Base-by-base conservation (phyloP, 1,284 basidiomycete genomes). In the Microbotryomycetes sp. region DNA sequence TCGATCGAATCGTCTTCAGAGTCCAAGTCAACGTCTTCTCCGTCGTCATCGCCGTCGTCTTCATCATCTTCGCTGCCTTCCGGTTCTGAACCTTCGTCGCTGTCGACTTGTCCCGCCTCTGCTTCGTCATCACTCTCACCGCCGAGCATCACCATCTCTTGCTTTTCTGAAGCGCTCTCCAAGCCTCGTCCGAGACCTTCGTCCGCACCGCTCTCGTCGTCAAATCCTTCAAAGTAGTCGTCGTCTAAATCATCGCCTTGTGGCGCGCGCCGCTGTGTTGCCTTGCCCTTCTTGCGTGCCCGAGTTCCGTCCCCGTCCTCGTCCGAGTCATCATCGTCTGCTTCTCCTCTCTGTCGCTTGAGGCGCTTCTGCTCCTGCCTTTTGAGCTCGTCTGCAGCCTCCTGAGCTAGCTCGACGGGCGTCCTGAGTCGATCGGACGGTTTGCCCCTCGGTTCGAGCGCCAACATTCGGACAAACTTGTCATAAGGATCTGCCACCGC, bases 371-470 rank as follows among this genome's bases (percentile, higher is more conserved):
- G 81, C 77, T 99, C 96, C 0, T 89, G 89, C 73, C 85, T 86
- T 76, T 93, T 87, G 53, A 98, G 78, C 2, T 83, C 80, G 71
- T 91, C 87, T 69, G 90, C 93, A 73, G 90, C 89, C 68, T 96
- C 92, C 59, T 87, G 70, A 1, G 91, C 93, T 15, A 91, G 72
- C 74, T 99, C 96, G 69, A 94, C 92, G 71, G 96, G 94, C 0
- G 93, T 96, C 79, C 97, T 97, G 46, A 91, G 91, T 59, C 96
- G 80, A 74, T 99, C 90, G 73, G 92, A 96, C 1, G 96, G 90
- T 72, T 93, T 89, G 7, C 94, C 89, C 3, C 96, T 84, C 67
- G 88, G 85, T 61, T 98, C 96, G 71, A 93, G 96, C 0, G 88
- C 93, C 30, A 99, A 83, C 68, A 92, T 88, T 45, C 89, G 86